A percentile compares a stretch with the other conserved stretches of the same genome.
phyloP scores from a whole-genome alignment of 768 basidiomycete species.

The Tylopilus intermedius region DNA sequence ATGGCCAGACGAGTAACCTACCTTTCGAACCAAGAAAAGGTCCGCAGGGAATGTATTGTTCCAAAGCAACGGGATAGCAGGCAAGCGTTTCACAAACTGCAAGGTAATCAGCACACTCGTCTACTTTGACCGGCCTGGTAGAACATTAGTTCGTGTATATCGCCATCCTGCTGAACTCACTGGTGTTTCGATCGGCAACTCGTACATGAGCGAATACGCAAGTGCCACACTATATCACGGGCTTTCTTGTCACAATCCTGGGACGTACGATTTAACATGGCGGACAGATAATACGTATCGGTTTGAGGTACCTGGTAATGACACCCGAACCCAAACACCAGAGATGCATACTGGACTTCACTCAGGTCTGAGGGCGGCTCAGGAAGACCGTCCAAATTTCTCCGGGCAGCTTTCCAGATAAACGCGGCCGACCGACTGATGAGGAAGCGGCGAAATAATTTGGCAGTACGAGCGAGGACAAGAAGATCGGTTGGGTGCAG shows the following conservation, averaged over 20 bases:
- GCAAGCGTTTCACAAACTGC: constrained; percentile 8
- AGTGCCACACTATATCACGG: constrained; percentile 29
- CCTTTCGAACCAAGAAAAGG: constrained; percentile 25
- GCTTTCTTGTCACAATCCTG: constrained; percentile 25
- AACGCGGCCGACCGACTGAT: constrained; percentile 28
- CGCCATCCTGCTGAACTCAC: constrained; percentile 12
- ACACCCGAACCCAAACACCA: constrained; percentile 46
- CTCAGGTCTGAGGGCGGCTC: constrained; percentile 42
- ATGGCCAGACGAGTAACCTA: not conserved
- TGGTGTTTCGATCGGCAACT: constrained; percentile 23
- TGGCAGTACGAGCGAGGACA: constrained; percentile 40
- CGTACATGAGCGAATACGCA: constrained; percentile 31
- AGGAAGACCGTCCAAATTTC: constrained; percentile 38
- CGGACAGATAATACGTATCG: not conserved
- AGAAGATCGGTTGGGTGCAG: constrained; percentile 44
- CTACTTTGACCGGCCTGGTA: constrained; percentile 19
- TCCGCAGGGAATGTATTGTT: constrained; percentile 25
- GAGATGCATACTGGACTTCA: constrained; percentile 47
- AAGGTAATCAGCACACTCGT: constrained; percentile 5
- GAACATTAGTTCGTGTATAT: not conserved
- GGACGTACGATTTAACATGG: not conserved
- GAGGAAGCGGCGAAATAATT: constrained; percentile 37
- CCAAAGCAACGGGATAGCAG: constrained; percentile 7
- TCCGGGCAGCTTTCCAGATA: constrained; percentile 32
- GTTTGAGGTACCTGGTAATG: constrained; percentile 27